phyloP scores from a whole-genome alignment of 2,329 filamentous ascomycete genomes.

The Colletotrichum navitas region DNA sequence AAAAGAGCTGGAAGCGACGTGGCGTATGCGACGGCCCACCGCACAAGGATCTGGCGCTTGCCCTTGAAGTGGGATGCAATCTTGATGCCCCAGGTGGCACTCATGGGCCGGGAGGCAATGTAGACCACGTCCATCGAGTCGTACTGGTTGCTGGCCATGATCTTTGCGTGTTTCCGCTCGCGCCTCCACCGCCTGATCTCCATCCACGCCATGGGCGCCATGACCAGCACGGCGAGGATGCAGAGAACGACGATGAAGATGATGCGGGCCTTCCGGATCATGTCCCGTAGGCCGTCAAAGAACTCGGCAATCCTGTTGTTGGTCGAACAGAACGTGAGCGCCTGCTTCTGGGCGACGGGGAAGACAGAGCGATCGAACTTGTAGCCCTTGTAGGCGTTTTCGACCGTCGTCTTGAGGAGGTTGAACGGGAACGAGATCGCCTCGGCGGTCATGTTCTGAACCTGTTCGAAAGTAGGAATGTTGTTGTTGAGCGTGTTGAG shows the following conservation, averaged over 20 bases:
- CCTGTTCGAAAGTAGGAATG: slow-evolving; percentile 85
- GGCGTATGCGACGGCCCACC: slow-evolving; percentile 90
- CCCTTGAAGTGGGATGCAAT: slow-evolving; percentile 74
- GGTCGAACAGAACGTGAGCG: slow-evolving; percentile 88
- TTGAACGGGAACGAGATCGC: slow-evolving; percentile 86
- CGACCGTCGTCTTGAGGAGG: slow-evolving; percentile 79
- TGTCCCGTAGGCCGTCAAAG: slow-evolving; percentile 78
- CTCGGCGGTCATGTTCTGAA: slow-evolving; percentile 83
- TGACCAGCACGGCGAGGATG: slow-evolving; percentile 77
- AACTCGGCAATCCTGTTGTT: slow-evolving; percentile 86
- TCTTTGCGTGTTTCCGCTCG: slow-evolving; percentile 76
- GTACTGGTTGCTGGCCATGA: slow-evolving; percentile 74
- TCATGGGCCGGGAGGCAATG: slow-evolving; percentile 84
- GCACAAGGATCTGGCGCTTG: slow-evolving; percentile 77
- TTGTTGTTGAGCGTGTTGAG: slow-evolving; percentile 80
- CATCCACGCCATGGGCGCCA: slow-evolving; percentile 82
- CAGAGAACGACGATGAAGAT: slow-evolving; percentile 82
- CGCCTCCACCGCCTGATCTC: slow-evolving; percentile 83
- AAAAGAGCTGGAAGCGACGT: slow-evolving; percentile 89
- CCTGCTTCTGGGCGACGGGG: slow-evolving; percentile 85
- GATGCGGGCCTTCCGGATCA: slow-evolving; percentile 77
- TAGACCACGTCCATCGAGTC: slow-evolving; percentile 92
- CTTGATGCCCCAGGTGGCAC: slow-evolving; percentile 78
- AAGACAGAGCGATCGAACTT: slow-evolving; percentile 83
- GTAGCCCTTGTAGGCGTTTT: slow-evolving; percentile 78